A percentile compares a stretch with the other conserved stretches of the same genome.
phyloP scores from a whole-genome alignment of 768 basidiomycete genomes.

The Phallus indusiatus region DNA sequence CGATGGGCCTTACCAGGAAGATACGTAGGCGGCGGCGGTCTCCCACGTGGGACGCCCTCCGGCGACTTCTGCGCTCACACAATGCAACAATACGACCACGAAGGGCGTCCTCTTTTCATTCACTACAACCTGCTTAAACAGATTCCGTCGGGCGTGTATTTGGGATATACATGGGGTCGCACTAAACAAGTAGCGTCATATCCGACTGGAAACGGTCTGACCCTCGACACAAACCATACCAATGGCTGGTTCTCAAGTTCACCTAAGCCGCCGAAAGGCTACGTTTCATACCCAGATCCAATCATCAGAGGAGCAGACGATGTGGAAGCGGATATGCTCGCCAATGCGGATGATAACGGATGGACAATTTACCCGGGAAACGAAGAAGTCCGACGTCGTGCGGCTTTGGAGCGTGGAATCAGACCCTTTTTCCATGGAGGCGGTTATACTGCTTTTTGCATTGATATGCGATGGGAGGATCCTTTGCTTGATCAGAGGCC shows the following conservation, averaged over 20 bases:
- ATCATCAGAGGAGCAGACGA: conserved; percentile 8
- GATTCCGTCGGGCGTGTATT: conserved; percentile 18
- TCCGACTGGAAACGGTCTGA: conserved; percentile 4
- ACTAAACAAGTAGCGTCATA: conserved; percentile 10
- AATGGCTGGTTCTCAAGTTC: no score
- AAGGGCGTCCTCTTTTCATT: conserved; percentile 21
- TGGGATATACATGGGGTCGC: conserved; percentile 18
- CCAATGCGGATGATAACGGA: conserved; percentile 20
- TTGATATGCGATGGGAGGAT: conserved; percentile 14
- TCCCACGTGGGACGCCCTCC: conserved; percentile 22
- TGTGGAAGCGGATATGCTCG: conserved; percentile 19
- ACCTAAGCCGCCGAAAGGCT: neutral
- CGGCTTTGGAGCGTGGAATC: conserved; percentile 18
- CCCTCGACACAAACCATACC: neutral
- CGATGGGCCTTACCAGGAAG: conserved; percentile 35
- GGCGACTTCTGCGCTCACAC: conserved; percentile 19
- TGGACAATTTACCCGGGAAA: conserved; percentile 15
- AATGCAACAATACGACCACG: conserved; percentile 28
- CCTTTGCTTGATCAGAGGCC: conserved; percentile 5
- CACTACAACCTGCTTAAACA: conserved; percentile 33
- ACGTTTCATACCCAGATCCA: neutral
- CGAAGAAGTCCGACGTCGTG: conserved; percentile 15
- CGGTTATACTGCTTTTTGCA: conserved; percentile 14
- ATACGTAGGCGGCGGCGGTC: conserved; percentile 27
- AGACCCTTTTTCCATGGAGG: conserved; percentile 19